phyloP scores from a whole-genome alignment of 1,139 yeast species.

The Yamadazyma oceani region DNA sequence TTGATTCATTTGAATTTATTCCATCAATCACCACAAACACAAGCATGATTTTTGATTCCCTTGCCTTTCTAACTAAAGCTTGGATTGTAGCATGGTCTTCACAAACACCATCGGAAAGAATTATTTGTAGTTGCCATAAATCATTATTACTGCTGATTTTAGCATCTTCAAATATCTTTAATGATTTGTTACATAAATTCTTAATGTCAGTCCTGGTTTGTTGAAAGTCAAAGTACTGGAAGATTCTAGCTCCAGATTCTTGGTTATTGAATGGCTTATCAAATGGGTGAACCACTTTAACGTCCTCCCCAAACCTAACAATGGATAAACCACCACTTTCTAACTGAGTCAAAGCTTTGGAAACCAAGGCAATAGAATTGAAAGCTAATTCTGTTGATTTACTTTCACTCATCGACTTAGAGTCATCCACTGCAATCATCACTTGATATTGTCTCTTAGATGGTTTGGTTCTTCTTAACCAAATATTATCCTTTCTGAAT shows the following conservation, averaged over 20 bases:
- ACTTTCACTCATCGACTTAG: conserved; percentile 96
- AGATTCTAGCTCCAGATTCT: conserved; percentile 79
- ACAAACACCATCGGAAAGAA: conserved; percentile 94
- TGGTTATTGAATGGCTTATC: conserved; percentile 74
- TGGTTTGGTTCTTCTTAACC: conserved; percentile 98
- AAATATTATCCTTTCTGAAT: conserved; percentile 95
- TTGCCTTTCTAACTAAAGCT: conserved; percentile 83
- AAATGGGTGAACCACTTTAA: conserved; percentile 86
- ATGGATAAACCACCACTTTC: conserved; percentile 94
- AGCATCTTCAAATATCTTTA: conserved; percentile 74
- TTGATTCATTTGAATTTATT: conserved; percentile 77
- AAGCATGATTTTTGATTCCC: conserved; percentile 90
- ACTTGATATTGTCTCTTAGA: conserved; percentile 96
- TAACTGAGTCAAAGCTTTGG: conserved; percentile 89
- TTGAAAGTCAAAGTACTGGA: conserved; percentile 89
- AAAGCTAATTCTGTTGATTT: conserved; percentile 87
- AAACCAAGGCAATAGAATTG: conserved; percentile 90
- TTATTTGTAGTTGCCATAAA: conserved; percentile 91
- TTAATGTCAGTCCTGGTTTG: conserved; percentile 85
- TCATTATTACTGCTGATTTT: conserved; percentile 57
- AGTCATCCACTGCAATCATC: conserved; percentile 96
- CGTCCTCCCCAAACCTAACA: conserved; percentile 85
- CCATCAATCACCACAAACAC: conserved; percentile 96
- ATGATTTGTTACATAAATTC: conserved; percentile 68
- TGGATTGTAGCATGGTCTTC: conserved; percentile 87